These are phyloP conservation scores for Odontarrhena argentea DNA, from an alignment of 345 rosid species.

Conservation along the genomic window DNA sequence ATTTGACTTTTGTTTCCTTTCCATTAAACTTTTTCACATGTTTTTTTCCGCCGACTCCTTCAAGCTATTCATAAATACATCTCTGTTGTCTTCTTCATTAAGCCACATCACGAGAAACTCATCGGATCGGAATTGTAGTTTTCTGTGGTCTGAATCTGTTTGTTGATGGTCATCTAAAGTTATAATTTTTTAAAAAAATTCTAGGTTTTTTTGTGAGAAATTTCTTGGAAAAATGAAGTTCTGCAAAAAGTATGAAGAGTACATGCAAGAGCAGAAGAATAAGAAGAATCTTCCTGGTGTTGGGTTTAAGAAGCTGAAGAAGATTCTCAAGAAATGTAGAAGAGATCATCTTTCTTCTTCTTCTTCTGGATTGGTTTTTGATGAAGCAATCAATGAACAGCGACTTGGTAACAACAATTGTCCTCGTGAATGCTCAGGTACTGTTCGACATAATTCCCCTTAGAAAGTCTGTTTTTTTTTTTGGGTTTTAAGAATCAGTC, in stretches of 20 bases:
- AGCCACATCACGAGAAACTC: slow-evolving; percentile 24
- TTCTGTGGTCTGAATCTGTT: background rate
- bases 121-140: slow-evolving; percentile 1
- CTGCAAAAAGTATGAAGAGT: slow-evolving; percentile 83
- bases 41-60: slow-evolving; percentile 27
- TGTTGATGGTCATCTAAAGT: slow-evolving; percentile 43
- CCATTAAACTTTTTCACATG: background rate
- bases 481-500: slow-evolving; percentile 18
- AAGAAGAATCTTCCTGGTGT: slow-evolving; percentile 66
- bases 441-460: slow-evolving; percentile 17
- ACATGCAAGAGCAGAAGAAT: slow-evolving; percentile 68
- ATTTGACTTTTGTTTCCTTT: slow-evolving; percentile 23
- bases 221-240: slow-evolving; percentile 63
- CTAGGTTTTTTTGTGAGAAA: background rate
- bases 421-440: slow-evolving; percentile 68
- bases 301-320: slow-evolving; percentile 87
- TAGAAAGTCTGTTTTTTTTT: background rate
- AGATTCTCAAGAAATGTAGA: slow-evolving; percentile 73
- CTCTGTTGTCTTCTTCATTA: slow-evolving; percentile 24
- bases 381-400: slow-evolving; percentile 23
- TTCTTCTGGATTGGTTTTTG: slow-evolving; percentile 37
- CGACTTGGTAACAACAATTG: slow-evolving; percentile 41
- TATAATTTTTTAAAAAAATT: slow-evolving; percentile 9
- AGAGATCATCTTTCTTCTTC: slow-evolving; percentile 45
- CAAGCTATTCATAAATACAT: slow-evolving; percentile 23